These are phyloP conservation scores for Plectranthus barbatus DNA, from an alignment of 257 asterid genomes.

Conservation along the genomic window DNA sequence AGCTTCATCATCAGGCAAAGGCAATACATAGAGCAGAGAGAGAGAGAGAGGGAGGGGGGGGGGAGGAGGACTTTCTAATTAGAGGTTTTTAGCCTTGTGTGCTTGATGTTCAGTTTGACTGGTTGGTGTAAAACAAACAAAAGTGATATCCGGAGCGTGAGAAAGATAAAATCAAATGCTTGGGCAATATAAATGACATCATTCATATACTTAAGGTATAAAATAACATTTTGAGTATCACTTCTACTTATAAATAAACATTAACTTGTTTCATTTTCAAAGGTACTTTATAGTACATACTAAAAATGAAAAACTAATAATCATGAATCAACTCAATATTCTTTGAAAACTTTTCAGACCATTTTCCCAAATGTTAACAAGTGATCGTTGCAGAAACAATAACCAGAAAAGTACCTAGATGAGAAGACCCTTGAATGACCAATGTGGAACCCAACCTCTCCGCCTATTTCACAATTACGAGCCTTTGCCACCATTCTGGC, in stretches of 20 bases:
- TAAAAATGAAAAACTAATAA: not conserved
- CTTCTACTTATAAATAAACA: not conserved
- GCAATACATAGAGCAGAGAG: too few relatives aligned
- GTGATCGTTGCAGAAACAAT: not conserved
- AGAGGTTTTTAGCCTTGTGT: too few relatives aligned
- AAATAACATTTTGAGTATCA: not conserved
- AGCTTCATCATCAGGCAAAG: too few relatives aligned
- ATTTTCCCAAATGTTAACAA: not conserved
- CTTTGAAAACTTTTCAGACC: not conserved
- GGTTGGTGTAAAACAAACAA: too few relatives aligned
- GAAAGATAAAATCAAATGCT: too few relatives aligned
- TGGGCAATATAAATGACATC: not conserved
- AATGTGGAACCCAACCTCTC: constrained; percentile 91
- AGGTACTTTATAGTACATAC: not conserved
- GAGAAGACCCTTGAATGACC: constrained; percentile 90
- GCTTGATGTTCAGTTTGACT: too few relatives aligned
- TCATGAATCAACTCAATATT: not conserved
- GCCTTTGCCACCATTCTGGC: constrained; percentile 88
- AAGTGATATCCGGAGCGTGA: too few relatives aligned
- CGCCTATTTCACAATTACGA: constrained; percentile 86
- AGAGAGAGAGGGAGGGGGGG: too few relatives aligned
- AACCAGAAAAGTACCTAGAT: constrained; percentile 39
- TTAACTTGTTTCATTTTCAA: not conserved
- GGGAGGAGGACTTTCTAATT: too few relatives aligned
- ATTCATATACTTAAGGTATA: not conserved